These are phyloP conservation scores for Microthlaspi erraticum DNA, from an alignment of 345 rosid species.

Conservation along the genomic window DNA sequence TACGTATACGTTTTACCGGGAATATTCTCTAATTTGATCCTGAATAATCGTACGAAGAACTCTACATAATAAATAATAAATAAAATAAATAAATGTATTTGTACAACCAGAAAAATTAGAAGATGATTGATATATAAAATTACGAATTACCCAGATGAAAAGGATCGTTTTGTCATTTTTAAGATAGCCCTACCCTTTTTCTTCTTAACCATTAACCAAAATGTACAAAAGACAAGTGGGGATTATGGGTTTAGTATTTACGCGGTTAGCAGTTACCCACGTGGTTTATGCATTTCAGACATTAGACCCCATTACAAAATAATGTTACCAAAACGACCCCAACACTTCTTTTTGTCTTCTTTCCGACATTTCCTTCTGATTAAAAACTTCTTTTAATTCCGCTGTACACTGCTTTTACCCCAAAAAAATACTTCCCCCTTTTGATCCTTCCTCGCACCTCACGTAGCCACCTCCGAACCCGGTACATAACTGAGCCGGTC, in stretches of 20 bases:
- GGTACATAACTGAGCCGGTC: constrained; percentile 65
- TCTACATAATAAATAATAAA: not conserved
- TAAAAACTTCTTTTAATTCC: not conserved
- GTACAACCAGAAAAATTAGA: not conserved
- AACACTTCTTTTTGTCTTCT: not conserved
- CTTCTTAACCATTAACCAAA: constrained; percentile 25
- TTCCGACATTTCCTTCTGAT: not conserved
- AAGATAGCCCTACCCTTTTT: not conserved
- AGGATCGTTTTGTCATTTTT: constrained; percentile 33
- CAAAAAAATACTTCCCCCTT: not conserved
- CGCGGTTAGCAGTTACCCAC: constrained; percentile 32
- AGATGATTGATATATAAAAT: not conserved
- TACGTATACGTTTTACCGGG: constrained; percentile 22
- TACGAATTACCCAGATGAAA: constrained; percentile 18
- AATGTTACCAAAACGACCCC: constrained; percentile 30
- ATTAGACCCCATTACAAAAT: constrained; percentile 29
- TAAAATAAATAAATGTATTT: not conserved
- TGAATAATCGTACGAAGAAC: not conserved
- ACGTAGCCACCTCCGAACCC: constrained; percentile 65
- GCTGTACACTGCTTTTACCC: constrained; percentile 19
- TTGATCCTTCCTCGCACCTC: not conserved
- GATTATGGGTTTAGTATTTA: constrained; percentile 10
- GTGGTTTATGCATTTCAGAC: constrained; percentile 35
- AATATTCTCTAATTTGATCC: constrained; percentile 23
- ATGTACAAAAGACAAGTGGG: constrained; percentile 36